Evolutionary conservation across 306 rosid species (phyloP).

Genomic region (Purshia tridentata): DNA sequence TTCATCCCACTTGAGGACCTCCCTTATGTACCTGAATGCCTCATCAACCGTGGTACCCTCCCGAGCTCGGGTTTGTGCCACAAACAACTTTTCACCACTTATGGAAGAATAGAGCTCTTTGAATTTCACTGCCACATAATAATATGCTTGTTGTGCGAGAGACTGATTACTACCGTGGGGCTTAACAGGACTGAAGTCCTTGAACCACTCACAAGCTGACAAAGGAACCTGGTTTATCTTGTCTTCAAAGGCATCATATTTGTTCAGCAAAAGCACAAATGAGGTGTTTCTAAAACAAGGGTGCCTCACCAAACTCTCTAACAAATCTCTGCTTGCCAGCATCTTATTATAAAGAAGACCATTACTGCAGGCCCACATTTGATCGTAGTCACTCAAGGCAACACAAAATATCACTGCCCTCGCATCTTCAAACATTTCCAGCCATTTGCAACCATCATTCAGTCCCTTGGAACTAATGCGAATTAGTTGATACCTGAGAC

Average conservation of each 20-base stretch:
- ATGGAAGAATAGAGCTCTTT: slow-evolving; percentile 70
- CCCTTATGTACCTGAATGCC: slow-evolving; percentile 76
- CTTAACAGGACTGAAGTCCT: slow-evolving; percentile 70
- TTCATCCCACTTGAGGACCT: slow-evolving; percentile 81
- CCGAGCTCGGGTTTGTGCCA: slow-evolving; percentile 61
- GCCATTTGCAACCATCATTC: slow-evolving; percentile 84
- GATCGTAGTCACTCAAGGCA: slow-evolving; percentile 78
- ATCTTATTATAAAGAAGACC: slow-evolving; percentile 60
- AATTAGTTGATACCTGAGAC: slow-evolving; percentile 71
- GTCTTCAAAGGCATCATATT: slow-evolving; percentile 75
- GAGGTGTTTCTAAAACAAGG: slow-evolving; percentile 70
- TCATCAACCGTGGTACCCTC: slow-evolving; percentile 67
- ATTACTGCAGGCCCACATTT: slow-evolving; percentile 50
- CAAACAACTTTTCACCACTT: slow-evolving; percentile 65
- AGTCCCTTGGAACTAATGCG: slow-evolving; percentile 74
- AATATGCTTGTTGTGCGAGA: slow-evolving; percentile 76
- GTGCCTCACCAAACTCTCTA: slow-evolving; percentile 73
- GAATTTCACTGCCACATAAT: slow-evolving; percentile 75
- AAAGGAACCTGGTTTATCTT: slow-evolving; percentile 64
- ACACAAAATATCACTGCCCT: slow-evolving; percentile 76
- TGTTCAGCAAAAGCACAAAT: slow-evolving; percentile 72
- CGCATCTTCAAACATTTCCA: slow-evolving; percentile 89
- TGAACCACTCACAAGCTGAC: slow-evolving; percentile 81
- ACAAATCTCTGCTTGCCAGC: slow-evolving; percentile 69
- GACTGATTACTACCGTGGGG: slow-evolving; percentile 60